Percentiles rank a stretch among this genome's conserved stretches.
These are phyloP conservation scores for Epichloe gansuensis DNA, from an alignment of 2,329 filamentous ascomycete genomes.

Conservation along the genomic window DNA sequence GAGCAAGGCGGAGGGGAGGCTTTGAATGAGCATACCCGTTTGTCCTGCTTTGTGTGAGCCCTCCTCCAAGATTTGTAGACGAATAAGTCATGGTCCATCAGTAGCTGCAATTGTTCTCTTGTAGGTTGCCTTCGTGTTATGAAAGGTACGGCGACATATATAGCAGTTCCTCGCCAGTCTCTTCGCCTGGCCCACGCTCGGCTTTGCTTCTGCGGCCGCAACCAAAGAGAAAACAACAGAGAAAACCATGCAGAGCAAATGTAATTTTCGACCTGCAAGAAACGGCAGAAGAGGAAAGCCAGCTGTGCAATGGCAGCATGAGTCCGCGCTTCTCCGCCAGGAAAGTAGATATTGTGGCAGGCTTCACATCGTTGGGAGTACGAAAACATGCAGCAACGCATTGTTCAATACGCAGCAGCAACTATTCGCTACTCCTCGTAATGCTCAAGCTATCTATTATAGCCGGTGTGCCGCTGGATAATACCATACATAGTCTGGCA, in stretches of 20 bases:
- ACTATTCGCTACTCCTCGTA: too few relatives aligned
- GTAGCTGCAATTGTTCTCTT: neutral
- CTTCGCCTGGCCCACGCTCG: neutral
- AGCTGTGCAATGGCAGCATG: too few relatives aligned
- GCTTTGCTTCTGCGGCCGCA: neutral
- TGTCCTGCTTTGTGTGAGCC: slow-evolving; percentile 22
- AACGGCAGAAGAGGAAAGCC: neutral
- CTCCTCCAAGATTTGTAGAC: slow-evolving; percentile 2
- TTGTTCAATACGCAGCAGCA: too few relatives aligned
- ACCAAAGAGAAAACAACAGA: neutral
- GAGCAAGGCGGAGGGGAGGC: neutral
- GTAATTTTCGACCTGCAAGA: neutral
- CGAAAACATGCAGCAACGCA: too few relatives aligned
- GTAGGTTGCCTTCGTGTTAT: neutral
- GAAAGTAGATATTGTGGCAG: too few relatives aligned
- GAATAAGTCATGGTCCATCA: neutral
- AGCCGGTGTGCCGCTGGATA: too few relatives aligned
- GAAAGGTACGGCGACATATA: neutral
- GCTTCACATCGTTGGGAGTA: too few relatives aligned
- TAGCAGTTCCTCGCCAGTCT: neutral
- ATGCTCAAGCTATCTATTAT: too few relatives aligned
- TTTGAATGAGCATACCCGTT: slow-evolving; percentile 23
- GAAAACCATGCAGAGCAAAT: neutral
- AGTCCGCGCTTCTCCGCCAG: neutral
- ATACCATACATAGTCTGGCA: too few relatives aligned